Conservation (phyloP, 2,329 filamentous ascomycete genomes). For the Thelonectria blattea region DNA sequence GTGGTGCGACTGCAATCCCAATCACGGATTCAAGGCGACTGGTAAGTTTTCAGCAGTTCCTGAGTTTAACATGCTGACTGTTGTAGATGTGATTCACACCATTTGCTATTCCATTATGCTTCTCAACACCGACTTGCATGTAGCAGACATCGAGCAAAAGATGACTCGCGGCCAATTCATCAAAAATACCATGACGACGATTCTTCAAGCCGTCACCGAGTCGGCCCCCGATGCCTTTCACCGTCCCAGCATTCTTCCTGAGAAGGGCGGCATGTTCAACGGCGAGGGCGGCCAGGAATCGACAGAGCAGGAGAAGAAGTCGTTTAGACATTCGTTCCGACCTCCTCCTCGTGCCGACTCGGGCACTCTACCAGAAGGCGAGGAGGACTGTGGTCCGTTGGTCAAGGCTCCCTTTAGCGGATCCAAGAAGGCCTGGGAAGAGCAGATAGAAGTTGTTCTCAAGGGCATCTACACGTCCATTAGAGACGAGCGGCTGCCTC, state of each 20-base stretch:
- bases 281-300: slow-evolving; percentile 42
- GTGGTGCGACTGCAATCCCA: slow-evolving; percentile 93
- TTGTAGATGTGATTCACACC: slow-evolving; percentile 87
- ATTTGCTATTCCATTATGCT: slow-evolving; percentile 96
- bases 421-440: slow-evolving; percentile 80
- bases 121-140: slow-evolving; percentile 92
- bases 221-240: slow-evolving; percentile 72
- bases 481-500: slow-evolving; percentile 81
- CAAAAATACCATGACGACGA: slow-evolving; percentile 93
- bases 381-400: slow-evolving; percentile 70
- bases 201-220: slow-evolving; percentile 77
- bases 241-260: slow-evolving; percentile 61
- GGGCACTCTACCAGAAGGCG: slow-evolving; percentile 49
- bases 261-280: slow-evolving; percentile 43
- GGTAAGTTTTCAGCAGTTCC: too few relatives aligned
- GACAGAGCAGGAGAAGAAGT: slow-evolving; percentile 47
- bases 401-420: slow-evolving; percentile 81
- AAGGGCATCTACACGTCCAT: slow-evolving; percentile 94
- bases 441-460: slow-evolving; percentile 86
- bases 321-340: slow-evolving; percentile 57
- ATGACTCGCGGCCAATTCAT: slow-evolving; percentile 96
- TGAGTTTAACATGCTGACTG: slow-evolving; percentile 43
- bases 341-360: slow-evolving; percentile 52
- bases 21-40: slow-evolving; percentile 88
- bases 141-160: slow-evolving; percentile 94